Evolutionary conservation across 352 stramenopile species (phyloP), one percentile per base, ranked within the genome.

Genomic region (Globisporangium paroecandrum): DNA sequence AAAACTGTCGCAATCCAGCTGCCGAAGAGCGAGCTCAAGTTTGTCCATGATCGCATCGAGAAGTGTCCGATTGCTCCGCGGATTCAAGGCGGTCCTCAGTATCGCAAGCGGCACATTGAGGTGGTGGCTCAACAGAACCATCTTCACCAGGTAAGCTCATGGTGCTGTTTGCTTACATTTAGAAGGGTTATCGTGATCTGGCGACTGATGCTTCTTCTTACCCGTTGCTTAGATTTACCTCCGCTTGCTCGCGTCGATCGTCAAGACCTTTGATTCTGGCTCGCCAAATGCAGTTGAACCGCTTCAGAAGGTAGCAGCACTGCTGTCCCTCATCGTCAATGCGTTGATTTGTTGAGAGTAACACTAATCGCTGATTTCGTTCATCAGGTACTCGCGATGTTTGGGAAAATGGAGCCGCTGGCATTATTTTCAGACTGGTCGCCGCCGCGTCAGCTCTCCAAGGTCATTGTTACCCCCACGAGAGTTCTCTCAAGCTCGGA

Each of bases 1-100:
- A 81, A 89, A 34, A 70, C 76, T 0, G 68, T 92, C 2, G 68
- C 83, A 6, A 82, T 96, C 54, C 83, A 89, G 32, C 69, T 96
- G 34, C 87, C 89, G 0, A 93, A 91, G 74, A 94, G 87, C 68
- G 89, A 96, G 65, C 77, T 96, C 25, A 91, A 93, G 65, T 96
- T 96, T 73, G 82, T 93, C 13, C 73, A 83, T 38, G 87, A 96
- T 36, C 82, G 89, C 22, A 90, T 96, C 43, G 77, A 80, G 8
- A 79, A 83, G 53, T 96, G 89, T 66, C 87, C 89, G 7, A 20
- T 90, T 13, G 78, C 86, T 4, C 55, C 71, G 0, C 72, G 53
- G 20, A 76, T 96, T 18, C 78, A 77, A 8, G 82, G 83, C 8
- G 87, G 77, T 7, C 77, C 78, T 46, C 86, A 88, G 69, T 96